Evolutionary conservation across 2,329 filamentous ascomycete genomes (phyloP).

Genomic region (Lachnellula arida): DNA sequence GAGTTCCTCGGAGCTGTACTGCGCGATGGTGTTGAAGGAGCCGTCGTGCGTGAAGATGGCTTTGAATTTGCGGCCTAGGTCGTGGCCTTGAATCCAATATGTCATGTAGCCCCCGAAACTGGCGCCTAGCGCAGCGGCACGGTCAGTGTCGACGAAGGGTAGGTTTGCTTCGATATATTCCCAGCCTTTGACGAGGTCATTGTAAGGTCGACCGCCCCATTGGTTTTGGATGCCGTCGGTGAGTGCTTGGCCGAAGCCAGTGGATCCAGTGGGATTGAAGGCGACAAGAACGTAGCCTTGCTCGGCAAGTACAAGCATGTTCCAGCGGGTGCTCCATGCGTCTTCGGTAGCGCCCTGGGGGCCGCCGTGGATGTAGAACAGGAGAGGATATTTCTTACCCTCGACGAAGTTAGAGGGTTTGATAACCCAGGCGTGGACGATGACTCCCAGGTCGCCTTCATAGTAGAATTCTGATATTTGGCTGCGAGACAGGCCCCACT

Average conservation of each 20-base stretch:
- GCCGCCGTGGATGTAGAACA: conserved; percentile 61
- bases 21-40: conserved; percentile 26
- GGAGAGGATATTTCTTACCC: conserved; percentile 20
- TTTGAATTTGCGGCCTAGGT: conserved; percentile 75
- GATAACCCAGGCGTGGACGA: conserved; percentile 49
- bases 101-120: conserved; percentile 73
- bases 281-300: conserved; percentile 77
- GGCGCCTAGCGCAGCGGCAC: conserved; percentile 67
- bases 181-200: conserved; percentile 72
- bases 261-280: conserved; percentile 77
- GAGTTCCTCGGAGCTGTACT: conserved; percentile 60
- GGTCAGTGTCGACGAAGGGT: conserved; percentile 59
- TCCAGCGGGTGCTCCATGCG: conserved; percentile 77
- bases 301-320: conserved; percentile 77
- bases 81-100: conserved; percentile 85
- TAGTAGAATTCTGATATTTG: conserved; percentile 24
- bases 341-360: conserved; percentile 74
- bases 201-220: conserved; percentile 61
- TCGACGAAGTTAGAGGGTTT: conserved; percentile 63
- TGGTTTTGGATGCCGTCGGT: conserved; percentile 44
- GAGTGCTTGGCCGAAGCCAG: conserved; percentile 72
- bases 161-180: conserved; percentile 64
- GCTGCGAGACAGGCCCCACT: conserved; percentile 15
- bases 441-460: conserved; percentile 21
- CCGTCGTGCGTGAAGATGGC: conserved; percentile 47